Base-by-base conservation (phyloP, 768 basidiomycete genomes). In the Lentinula lateritia region DNA sequence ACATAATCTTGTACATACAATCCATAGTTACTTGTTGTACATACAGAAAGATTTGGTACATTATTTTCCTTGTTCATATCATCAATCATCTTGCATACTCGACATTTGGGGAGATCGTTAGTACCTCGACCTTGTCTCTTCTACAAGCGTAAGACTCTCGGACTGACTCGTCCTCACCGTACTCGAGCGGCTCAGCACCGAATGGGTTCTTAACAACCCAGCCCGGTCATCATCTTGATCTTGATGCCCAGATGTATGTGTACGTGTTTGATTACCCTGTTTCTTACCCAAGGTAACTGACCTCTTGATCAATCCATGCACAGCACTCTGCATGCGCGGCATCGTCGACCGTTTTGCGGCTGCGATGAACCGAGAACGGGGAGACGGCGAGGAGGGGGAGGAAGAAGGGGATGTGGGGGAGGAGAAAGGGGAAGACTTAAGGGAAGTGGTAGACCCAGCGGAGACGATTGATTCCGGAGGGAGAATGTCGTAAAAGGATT, bases 401-500 rank as follows among this genome's bases (percentile, higher is more conserved):
- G 52, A 53, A 16, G 59, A 45, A 4, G 62, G 59, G 15, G 15
- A 36, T 0, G 38, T 5, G 20, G 20, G 3, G 6, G 28, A 34
- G 10, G 52, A 36, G 16, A 50, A 45, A 2, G 62, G 58, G 2
- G 23, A 23, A 23, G 23, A 23, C 23, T 23, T 23, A 5, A 74
- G 71, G 34, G 72, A 63, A 1, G 72, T 70, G 20, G 18, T 20
- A 23, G 46, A 48, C 20, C 46, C 18, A 6, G 79, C 72, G 0
- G 78, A 68, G 2, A 81, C 74, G 61, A 85, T 83, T n/a, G 76
- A 71, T 7, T 72, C 65, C 5, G 77, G 58, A 1, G 83, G 80
- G 9, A 84, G 71, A 18, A 84, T 77, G 43, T 83, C 80, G 42
- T 72, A 71, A 64, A 84, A 84, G 5, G 80, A 78, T n/a, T 39